Conservation (phyloP, 2,329 filamentous ascomycete species). For the Aspergillus sp. region DNA sequence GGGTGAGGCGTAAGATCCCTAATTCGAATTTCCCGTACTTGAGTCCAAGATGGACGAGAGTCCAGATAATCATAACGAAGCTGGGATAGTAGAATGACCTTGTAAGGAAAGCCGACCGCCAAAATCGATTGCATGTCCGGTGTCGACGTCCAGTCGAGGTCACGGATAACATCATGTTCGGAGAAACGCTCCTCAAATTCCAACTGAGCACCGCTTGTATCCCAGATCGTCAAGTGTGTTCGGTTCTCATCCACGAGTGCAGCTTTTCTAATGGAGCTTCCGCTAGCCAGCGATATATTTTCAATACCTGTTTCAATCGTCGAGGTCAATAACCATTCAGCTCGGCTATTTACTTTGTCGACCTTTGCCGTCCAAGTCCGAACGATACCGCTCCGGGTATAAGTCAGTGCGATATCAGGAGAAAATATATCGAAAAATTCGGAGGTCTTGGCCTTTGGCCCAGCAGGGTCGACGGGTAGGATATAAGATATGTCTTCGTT, state of each 20-base stretch:
- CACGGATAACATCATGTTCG: constrained; percentile 68
- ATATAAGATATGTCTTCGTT: constrained; percentile 54
- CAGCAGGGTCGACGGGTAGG: constrained; percentile 81
- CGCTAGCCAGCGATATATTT: constrained; percentile 73
- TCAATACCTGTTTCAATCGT: constrained; percentile 72
- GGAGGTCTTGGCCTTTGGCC: constrained; percentile 64
- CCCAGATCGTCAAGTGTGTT: constrained; percentile 84
- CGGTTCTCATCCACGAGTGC: constrained; percentile 71
- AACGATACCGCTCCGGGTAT: constrained; percentile 68
- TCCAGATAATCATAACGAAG: constrained; percentile 90
- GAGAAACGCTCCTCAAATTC: constrained; percentile 76
- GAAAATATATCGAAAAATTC: constrained; percentile 84
- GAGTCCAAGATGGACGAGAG: constrained; percentile 82
- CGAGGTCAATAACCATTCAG: constrained; percentile 80
- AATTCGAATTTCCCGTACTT: constrained; percentile 76
- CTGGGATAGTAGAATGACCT: constrained; percentile 76
- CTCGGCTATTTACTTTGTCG: constrained; percentile 51
- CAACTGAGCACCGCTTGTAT: constrained; percentile 72
- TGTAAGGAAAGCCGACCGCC: constrained; percentile 86
- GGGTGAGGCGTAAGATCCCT: constrained; percentile 79
- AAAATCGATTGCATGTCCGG: constrained; percentile 84
- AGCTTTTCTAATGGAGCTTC: constrained; percentile 80
- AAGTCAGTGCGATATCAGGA: constrained; percentile 79
- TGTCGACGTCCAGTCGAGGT: constrained; percentile 91
- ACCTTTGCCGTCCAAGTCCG: constrained; percentile 83